Evolutionary conservation across 371 early-diverging fungal species (phyloP).

Genomic region (Neoconidiobolus thromboides): DNA sequence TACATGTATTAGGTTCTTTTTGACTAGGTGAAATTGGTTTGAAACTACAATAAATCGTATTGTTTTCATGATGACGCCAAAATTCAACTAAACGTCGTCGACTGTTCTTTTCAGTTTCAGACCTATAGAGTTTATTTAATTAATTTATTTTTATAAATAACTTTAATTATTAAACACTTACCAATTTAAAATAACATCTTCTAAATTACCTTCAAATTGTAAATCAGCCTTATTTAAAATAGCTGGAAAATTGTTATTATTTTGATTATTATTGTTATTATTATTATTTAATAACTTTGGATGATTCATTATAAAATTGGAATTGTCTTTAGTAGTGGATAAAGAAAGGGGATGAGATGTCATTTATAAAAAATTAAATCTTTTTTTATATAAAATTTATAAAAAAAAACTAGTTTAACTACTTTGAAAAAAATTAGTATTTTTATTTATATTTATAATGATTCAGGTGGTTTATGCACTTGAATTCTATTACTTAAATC

Average conservation of each 20-base stretch:
- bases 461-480: no score
- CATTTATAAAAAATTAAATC: no score
- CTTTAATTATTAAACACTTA: background rate
- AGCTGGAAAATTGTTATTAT: conserved; percentile 16
- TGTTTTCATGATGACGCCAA: conserved; percentile 35
- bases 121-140: conserved; percentile 8
- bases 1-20: conserved; percentile 32
- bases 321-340: no score
- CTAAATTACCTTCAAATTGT: conserved; percentile 36
- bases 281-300: no score
- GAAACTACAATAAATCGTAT: conserved; percentile 40
- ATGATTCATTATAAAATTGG: no score
- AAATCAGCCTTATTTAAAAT: conserved; percentile 33
- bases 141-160: background rate
- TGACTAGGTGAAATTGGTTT: conserved; percentile 30
- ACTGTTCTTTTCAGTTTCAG: conserved; percentile 34
- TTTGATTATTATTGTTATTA: no score
- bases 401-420: no score
- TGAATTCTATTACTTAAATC: no score
- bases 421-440: no score
- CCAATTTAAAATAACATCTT: conserved; percentile 36
- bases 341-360: no score
- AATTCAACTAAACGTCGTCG: conserved; percentile 57
- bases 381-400: no score
- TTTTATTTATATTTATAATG: no score